Evolutionary conservation across 306 rosid species (phyloP).

Genomic region (Ammopiptanthus mongolicus): DNA sequence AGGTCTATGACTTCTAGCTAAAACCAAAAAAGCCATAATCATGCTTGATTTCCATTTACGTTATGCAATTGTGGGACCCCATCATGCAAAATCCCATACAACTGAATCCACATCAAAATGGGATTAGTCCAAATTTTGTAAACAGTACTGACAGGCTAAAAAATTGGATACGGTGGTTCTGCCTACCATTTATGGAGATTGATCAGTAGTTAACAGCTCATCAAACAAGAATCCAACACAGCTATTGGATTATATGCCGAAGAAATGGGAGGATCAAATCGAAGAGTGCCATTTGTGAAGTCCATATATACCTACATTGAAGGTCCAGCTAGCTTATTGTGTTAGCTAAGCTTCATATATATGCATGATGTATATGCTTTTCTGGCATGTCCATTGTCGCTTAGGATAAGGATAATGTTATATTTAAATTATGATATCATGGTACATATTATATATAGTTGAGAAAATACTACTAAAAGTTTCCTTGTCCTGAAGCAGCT

Average conservation of each 20-base stretch:
- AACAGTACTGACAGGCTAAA: background rate
- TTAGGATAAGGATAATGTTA: conserved; percentile 6
- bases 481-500: background rate
- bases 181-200: conserved; percentile 4
- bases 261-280: background rate
- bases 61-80: conserved; percentile 15
- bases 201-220: conserved; percentile 7
- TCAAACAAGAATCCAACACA: background rate
- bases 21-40: background rate
- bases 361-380: background rate
- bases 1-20: background rate
- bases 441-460: background rate
- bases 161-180: background rate
- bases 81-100: background rate
- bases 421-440: background rate
- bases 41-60: conserved; percentile 17
- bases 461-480: background rate
- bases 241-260: background rate
- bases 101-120: background rate
- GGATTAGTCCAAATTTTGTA: background rate
- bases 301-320: background rate
- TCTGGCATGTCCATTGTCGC: background rate
- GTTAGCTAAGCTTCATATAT: no score
- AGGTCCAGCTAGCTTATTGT: background rate
- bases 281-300: background rate